Percentiles rank a stretch among this genome's conserved stretches.
Conservation (phyloP, 164 flowering plant species). For the Dillenia suffruticosa region DNA sequence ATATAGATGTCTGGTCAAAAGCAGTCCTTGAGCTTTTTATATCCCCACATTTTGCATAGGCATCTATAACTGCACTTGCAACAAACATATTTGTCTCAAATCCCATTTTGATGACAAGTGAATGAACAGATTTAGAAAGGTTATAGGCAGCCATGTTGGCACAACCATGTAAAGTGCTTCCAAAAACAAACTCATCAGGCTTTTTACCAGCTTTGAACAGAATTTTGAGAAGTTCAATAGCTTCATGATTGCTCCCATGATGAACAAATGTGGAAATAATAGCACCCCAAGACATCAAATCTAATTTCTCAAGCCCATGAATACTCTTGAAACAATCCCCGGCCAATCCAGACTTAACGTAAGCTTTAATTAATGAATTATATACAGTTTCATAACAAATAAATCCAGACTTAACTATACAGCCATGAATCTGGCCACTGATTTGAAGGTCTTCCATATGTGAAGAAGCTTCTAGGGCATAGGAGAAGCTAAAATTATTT, state of each 20-base stretch:
- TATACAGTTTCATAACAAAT: slow-evolving; percentile 22
- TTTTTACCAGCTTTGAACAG: slow-evolving; percentile 29
- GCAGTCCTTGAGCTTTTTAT: slow-evolving; percentile 33
- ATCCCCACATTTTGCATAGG: slow-evolving; percentile 60
- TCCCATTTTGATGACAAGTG: slow-evolving; percentile 36
- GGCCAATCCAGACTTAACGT: slow-evolving; percentile 22
- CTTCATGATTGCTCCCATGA: slow-evolving; percentile 28
- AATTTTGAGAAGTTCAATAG: slow-evolving; percentile 24
- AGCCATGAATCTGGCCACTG: slow-evolving; percentile 34
- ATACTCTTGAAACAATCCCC: slow-evolving; percentile 30
- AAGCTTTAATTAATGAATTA: slow-evolving; percentile 35
- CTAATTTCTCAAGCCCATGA: slow-evolving; percentile 18
- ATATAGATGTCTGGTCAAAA: slow-evolving; percentile 20
- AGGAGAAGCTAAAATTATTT: slow-evolving; percentile 33
- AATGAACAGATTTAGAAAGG: slow-evolving; percentile 37
- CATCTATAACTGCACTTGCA: slow-evolving; percentile 46
- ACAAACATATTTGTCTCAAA: slow-evolving; percentile 29
- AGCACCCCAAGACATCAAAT: slow-evolving; percentile 39
- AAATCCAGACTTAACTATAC: slow-evolving; percentile 38
- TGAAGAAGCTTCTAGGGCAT: slow-evolving; percentile 28
- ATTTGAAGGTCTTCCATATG: slow-evolving; percentile 18
- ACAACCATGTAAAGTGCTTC: slow-evolving; percentile 44
- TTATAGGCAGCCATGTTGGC: slow-evolving; percentile 25
- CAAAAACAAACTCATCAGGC: slow-evolving; percentile 49
- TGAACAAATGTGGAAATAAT: slow-evolving; percentile 43